phyloP scores from a whole-genome alignment of 495 filamentous ascomycete genomes.

The Lophiotrema nucula region DNA sequence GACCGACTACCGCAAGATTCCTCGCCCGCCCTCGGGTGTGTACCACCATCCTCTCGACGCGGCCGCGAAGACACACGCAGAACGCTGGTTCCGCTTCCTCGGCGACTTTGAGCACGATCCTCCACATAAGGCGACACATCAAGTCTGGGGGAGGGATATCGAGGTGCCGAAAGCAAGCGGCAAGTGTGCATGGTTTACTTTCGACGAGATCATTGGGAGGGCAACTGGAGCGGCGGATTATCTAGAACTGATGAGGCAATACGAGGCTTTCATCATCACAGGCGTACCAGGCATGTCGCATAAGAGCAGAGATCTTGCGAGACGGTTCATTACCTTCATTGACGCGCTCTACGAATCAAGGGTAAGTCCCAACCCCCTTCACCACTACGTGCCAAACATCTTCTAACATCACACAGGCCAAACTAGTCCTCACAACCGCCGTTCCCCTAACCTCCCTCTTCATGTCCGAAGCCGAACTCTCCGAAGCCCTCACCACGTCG shows the following conservation, averaged over 20 bases:
- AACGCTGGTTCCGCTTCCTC: slow-evolving; percentile 93
- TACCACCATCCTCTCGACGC: slow-evolving; percentile 84
- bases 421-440: slow-evolving; percentile 86
- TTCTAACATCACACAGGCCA: slow-evolving; percentile 57
- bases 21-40: slow-evolving; percentile 86
- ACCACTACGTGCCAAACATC: not conserved
- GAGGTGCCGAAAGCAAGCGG: slow-evolving; percentile 84
- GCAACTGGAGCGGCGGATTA: slow-evolving; percentile 94
- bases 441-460: slow-evolving; percentile 84
- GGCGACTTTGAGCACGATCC: slow-evolving; percentile 77
- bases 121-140: slow-evolving; percentile 71
- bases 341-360: slow-evolving; percentile 87
- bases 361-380: slow-evolving; percentile 42
- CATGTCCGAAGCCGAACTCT: slow-evolving; percentile 75
- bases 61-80: slow-evolving; percentile 73
- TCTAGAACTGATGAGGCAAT: slow-evolving; percentile 84
- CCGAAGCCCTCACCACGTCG: slow-evolving; percentile 49
- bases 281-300: slow-evolving; percentile 90
- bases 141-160: slow-evolving; percentile 93
- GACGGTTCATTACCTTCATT: slow-evolving; percentile 95
- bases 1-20: slow-evolving; percentile 96
- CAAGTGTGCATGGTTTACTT: slow-evolving; percentile 82
- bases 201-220: slow-evolving; percentile 81
- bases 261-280: slow-evolving; percentile 88
- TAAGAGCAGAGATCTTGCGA: slow-evolving; percentile 79